Percentiles rank a stretch among this genome's conserved stretches.
Evolutionary conservation across 1,284 basidiomycete genomes (phyloP).

Genomic region (Pseudozyma flocculosa): DNA sequence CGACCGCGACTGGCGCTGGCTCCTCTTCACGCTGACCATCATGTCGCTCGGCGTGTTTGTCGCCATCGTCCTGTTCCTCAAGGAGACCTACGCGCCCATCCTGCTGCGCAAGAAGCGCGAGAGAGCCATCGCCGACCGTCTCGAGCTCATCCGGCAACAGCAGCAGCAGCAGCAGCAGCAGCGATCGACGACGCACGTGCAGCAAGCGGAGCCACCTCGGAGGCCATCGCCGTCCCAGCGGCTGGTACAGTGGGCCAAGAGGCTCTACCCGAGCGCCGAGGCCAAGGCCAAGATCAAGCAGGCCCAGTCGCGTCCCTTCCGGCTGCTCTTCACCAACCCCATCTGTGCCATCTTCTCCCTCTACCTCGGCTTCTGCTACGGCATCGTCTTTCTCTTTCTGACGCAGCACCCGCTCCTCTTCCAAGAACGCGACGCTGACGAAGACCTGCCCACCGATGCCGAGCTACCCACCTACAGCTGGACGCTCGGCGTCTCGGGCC

Average conservation of each 20-base stretch:
- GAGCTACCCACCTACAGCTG: slow-evolving; percentile 60
- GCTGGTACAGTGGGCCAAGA: not conserved
- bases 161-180: not conserved
- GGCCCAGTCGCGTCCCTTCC: slow-evolving; percentile 59
- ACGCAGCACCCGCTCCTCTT: slow-evolving; percentile 60
- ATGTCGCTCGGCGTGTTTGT: slow-evolving; percentile 14
- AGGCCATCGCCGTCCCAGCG: too few species aligned
- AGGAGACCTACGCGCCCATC: slow-evolving; percentile 47
- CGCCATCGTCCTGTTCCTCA: slow-evolving; percentile 18
- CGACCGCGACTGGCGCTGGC: slow-evolving; percentile 37
- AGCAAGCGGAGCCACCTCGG: too few species aligned
- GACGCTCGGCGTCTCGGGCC: slow-evolving; percentile 55
- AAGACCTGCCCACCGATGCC: slow-evolving; percentile 43
- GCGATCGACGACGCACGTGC: too few species aligned
- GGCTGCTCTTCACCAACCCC: slow-evolving; percentile 45
- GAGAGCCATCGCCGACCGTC: slow-evolving; percentile 6
- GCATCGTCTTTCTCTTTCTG: slow-evolving; percentile 60
- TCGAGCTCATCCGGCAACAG: slow-evolving; percentile 11
- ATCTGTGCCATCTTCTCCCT: slow-evolving; percentile 59
- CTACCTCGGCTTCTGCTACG: slow-evolving; percentile 62
- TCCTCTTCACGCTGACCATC: slow-evolving; percentile 42
- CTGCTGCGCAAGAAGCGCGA: slow-evolving; percentile 39
- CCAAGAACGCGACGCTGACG: slow-evolving; percentile 25
- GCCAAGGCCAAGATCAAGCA: slow-evolving; percentile 16
- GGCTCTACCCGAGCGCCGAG: slow-evolving; percentile 11